A percentile compares a stretch with the other conserved stretches of the same genome.
Conservation (phyloP, 805 yeast genomes). For the Candida stauntonica region DNA sequence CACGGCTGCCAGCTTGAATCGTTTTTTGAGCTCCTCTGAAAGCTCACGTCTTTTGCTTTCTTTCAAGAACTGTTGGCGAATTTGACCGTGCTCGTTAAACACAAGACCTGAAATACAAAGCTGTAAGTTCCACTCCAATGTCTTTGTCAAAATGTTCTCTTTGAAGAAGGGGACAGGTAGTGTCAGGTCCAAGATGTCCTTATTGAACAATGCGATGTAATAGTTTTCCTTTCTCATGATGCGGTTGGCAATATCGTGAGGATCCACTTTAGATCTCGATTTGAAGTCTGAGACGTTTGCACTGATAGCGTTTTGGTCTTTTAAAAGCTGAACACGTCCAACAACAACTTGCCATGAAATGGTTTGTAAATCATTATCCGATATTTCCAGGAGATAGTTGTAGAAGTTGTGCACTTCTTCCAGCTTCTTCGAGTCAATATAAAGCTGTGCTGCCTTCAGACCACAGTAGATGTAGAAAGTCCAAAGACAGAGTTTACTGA, state of each 20-base stretch:
- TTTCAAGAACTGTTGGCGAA: slow-evolving; percentile 65
- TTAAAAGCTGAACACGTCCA: slow-evolving; percentile 63
- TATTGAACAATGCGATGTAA: slow-evolving; percentile 83
- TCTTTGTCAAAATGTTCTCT: slow-evolving; percentile 59
- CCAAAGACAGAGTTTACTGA: slow-evolving; percentile 59
- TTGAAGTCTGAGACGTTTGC: slow-evolving; percentile 51
- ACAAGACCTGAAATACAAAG: slow-evolving; percentile 83
- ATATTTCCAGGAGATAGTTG: slow-evolving; percentile 60
- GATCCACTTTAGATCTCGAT: slow-evolving; percentile 73
- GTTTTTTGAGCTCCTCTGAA: slow-evolving; percentile 63
- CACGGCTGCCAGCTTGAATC: slow-evolving; percentile 85
- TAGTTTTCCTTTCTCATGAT: slow-evolving; percentile 95
- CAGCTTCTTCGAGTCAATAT: slow-evolving; percentile 61
- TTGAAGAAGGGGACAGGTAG: slow-evolving; percentile 47
- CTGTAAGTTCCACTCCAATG: slow-evolving; percentile 92
- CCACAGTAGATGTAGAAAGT: slow-evolving; percentile 51
- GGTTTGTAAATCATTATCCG: slow-evolving; percentile 84
- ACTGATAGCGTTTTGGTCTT: slow-evolving; percentile 70
- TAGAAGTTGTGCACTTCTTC: slow-evolving; percentile 76
- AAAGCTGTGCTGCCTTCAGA: slow-evolving; percentile 49
- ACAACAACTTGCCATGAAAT: slow-evolving; percentile 90
- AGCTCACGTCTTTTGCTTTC: slow-evolving; percentile 64
- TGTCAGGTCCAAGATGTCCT: slow-evolving; percentile 63
- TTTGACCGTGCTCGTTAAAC: slow-evolving; percentile 79
- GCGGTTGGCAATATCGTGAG: slow-evolving; percentile 92